Evolutionary conservation across 805 yeast genomes (phyloP).

Genomic region (Sungouiozyma ichnusensis): DNA sequence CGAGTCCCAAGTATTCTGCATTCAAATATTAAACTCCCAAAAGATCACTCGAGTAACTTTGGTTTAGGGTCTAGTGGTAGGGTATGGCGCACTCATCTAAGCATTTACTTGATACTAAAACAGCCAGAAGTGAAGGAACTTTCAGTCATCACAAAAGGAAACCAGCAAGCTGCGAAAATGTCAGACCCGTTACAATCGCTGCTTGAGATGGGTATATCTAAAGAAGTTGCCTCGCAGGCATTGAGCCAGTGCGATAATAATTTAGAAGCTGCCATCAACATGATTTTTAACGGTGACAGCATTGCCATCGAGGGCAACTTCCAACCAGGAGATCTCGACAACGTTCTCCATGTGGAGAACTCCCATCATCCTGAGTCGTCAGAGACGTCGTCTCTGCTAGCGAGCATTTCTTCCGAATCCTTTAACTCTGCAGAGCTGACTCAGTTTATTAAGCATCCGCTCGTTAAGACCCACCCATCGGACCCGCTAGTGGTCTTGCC

Average conservation of each 20-base stretch:
- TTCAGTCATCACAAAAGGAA: too few relatives aligned
- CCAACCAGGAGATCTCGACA: slow-evolving; percentile 1
- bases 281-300: slow-evolving; percentile 11
- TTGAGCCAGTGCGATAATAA: slow-evolving; percentile 41
- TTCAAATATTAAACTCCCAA: too few relatives aligned
- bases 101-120: too few relatives aligned
- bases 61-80: too few relatives aligned
- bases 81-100: too few relatives aligned
- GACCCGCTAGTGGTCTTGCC: slow-evolving; percentile 23
- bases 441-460: slow-evolving; percentile 1
- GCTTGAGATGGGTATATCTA: slow-evolving; percentile 61
- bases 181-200: slow-evolving; percentile 27
- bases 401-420: not conserved
- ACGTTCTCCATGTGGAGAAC: not conserved
- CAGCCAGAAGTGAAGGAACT: too few relatives aligned
- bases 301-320: not conserved
- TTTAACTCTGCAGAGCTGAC: not conserved
- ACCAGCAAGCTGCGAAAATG: too few relatives aligned
- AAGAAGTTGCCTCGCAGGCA: slow-evolving; percentile 52
- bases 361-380: not conserved
- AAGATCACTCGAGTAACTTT: too few relatives aligned
- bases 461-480: slow-evolving; percentile 4
- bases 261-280: slow-evolving; percentile 52
- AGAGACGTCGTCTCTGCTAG: not conserved
- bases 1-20: too few relatives aligned